Evolutionary conservation across 176 grass and related monocot genomes (phyloP), one percentile per base, ranked within the genome.

Genomic region (Avena atlantica): DNA sequence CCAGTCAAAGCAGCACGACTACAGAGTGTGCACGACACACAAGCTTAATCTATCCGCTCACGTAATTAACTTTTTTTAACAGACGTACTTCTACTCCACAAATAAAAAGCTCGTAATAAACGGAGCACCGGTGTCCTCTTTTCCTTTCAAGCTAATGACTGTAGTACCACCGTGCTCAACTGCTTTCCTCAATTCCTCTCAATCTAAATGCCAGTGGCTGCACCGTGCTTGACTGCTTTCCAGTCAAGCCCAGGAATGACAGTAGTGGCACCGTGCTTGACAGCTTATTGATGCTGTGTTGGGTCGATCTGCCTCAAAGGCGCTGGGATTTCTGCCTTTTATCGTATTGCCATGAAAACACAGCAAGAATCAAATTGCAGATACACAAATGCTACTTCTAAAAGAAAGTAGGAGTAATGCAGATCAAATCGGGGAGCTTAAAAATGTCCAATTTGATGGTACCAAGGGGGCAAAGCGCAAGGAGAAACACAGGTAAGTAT

Each of bases 341-440:
- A 20, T 13, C 70, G 15, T 45, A 11, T 17, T 14, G 10, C 40
- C 52, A 42, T 24, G 16, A 9, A 9, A 21, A 44, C 1, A 3
- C 51, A 47, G 42, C 81, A 19, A 74, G 42, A 53, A 48, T 9
- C 25, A 23, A 9, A 8, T 2, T 53, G 19, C 29, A 53, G 1
- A 67, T n/a, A 21, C 8, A 4, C 1, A 2, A 8, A 23, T 17
- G 12, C 2, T 19, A 14, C 11, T 14, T 2, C 40, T 10, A 51
- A 42, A 42, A 42, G 40, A 42, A 42, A 42, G 40, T 48, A 45
- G 53, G 59, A 23, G 21, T 2, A 23, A 17, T 10, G 27, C 56
- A 58, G 49, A 88, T 81, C 82, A 81, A 91, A 85, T 81, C 56
- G 78, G 90, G 70, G 78, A 81, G 42, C 50, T 88, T 88, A 69